These are phyloP conservation scores for Gentiana straminea DNA, from an alignment of 257 asterid species.

Conservation along the genomic window DNA sequence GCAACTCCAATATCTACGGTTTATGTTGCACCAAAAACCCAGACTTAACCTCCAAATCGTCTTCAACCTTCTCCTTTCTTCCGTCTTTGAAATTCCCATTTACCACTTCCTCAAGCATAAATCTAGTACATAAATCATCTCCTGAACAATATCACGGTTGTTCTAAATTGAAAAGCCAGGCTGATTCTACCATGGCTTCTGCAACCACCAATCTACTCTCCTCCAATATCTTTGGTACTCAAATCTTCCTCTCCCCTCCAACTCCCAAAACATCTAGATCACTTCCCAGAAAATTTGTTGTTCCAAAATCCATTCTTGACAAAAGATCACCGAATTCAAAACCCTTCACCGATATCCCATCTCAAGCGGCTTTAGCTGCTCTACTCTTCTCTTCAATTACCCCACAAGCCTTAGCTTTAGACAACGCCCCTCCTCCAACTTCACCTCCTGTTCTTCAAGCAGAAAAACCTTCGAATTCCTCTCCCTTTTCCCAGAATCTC, in stretches of 20 bases:
- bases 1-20: slow-evolving; percentile 35
- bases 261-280: slow-evolving; percentile 48
- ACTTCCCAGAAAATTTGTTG: slow-evolving; percentile 30
- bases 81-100: not conserved
- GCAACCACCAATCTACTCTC: slow-evolving; percentile 42
- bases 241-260: slow-evolving; percentile 50
- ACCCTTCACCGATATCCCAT: slow-evolving; percentile 23
- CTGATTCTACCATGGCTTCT: slow-evolving; percentile 28
- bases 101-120: not conserved
- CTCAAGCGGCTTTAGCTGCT: slow-evolving; percentile 75
- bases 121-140: not conserved
- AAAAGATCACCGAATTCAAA: slow-evolving; percentile 17
- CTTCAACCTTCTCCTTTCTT: not conserved
- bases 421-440: slow-evolving; percentile 27
- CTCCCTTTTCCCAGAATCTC: slow-evolving; percentile 62
- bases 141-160: not conserved
- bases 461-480: slow-evolving; percentile 33
- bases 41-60: not conserved
- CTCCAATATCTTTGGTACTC: slow-evolving; percentile 52
- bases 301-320: slow-evolving; percentile 39
- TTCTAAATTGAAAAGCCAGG: not conserved
- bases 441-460: slow-evolving; percentile 51
- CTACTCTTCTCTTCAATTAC: slow-evolving; percentile 54
- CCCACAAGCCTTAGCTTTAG: slow-evolving; percentile 72
- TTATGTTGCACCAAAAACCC: slow-evolving; percentile 20